Evolutionary conservation across 2,329 filamentous ascomycete species (phyloP), one percentile per base, ranked within the genome.

Genomic region (Dendryphion nanum): DNA sequence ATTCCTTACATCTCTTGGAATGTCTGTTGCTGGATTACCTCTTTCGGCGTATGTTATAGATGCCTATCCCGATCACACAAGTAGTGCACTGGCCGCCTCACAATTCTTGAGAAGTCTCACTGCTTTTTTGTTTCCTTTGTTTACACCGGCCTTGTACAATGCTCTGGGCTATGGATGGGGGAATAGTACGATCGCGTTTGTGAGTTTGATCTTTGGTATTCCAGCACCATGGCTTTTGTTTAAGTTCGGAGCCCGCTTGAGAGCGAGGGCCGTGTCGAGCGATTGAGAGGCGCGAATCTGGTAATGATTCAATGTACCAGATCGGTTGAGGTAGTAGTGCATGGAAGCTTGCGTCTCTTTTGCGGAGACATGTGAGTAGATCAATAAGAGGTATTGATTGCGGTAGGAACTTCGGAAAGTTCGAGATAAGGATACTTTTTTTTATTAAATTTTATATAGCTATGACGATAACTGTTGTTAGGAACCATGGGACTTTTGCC

Each of bases 21-120:
- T 38, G 14, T 67, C 55, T 38, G 32, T 54, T 4, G 31, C 23
- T 2, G 48, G 40, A 3, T 49, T 79, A 68, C 63, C 70, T 0
- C 55, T 75, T 3, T 71, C 74, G 32, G 77, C 77, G 8, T 86
- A 86, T 46, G 68, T 84, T 2, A 76, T 84, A 34, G 81, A 86
- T 37, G 70, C 73, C 2, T 83, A 75, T 50, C 30, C 37, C 2
- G 68, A 72, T 0, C 63, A 73, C 40, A 52, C 45, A 0, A 53
- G 52, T 19, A 50, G 41, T 17, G 53, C 51, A 1, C 26, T 41
- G 38, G 50, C 55, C 4, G 49, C 50, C 20, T 42, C 40, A 13
- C 49, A 55, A 21, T 48, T 60, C 28, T 28, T 48, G 12, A 35
- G 40, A 3, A 57, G 50, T 26, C n/a, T 57, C 32, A 40, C 41